phyloP scores from a whole-genome alignment of 1,284 basidiomycete species.

The Pseudozyma sp. region DNA sequence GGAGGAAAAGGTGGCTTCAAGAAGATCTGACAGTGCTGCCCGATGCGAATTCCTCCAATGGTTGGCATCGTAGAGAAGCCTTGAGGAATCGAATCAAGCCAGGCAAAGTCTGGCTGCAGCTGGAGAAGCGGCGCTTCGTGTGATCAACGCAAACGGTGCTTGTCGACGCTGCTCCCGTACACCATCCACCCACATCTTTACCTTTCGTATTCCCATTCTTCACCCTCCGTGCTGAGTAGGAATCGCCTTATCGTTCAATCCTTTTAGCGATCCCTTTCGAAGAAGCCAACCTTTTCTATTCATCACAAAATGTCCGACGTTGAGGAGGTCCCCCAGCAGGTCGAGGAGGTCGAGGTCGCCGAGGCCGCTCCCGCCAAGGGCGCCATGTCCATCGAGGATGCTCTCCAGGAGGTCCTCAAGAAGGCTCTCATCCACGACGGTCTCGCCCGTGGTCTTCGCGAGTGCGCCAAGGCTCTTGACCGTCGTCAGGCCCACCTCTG shows the following conservation, averaged over 20 bases:
- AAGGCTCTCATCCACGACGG: slow-evolving; percentile 97
- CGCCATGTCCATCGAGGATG: slow-evolving; percentile 95
- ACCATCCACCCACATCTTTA: slow-evolving; percentile 16
- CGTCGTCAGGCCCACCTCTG: slow-evolving; percentile 98
- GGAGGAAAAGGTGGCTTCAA: too few species aligned
- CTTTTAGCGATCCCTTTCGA: slow-evolving; percentile 63
- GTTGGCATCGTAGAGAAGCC: not conserved
- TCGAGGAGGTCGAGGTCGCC: slow-evolving; percentile 76
- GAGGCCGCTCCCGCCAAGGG: slow-evolving; percentile 78
- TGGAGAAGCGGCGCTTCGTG: not conserved
- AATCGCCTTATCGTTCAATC: slow-evolving; percentile 35
- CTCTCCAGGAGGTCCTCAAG: slow-evolving; percentile 94
- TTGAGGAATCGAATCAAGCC: not conserved
- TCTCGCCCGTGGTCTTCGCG: slow-evolving; percentile 95
- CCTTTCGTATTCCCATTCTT: slow-evolving; percentile 43
- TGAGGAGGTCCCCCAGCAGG: slow-evolving; percentile 67
- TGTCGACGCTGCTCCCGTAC: not conserved
- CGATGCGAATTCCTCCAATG: not conserved
- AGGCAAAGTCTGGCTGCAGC: not conserved
- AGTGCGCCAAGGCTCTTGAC: slow-evolving; percentile 97
- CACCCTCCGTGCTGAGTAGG: slow-evolving; percentile 55
- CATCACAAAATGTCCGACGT: slow-evolving; percentile 66
- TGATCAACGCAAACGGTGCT: slow-evolving; percentile 1
- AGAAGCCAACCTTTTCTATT: slow-evolving; percentile 58
- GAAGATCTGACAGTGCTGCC: not conserved